Percentiles rank a stretch among this genome's conserved stretches.
phyloP scores from a whole-genome alignment of 1,284 basidiomycete species.

The Naganishia albida region DNA sequence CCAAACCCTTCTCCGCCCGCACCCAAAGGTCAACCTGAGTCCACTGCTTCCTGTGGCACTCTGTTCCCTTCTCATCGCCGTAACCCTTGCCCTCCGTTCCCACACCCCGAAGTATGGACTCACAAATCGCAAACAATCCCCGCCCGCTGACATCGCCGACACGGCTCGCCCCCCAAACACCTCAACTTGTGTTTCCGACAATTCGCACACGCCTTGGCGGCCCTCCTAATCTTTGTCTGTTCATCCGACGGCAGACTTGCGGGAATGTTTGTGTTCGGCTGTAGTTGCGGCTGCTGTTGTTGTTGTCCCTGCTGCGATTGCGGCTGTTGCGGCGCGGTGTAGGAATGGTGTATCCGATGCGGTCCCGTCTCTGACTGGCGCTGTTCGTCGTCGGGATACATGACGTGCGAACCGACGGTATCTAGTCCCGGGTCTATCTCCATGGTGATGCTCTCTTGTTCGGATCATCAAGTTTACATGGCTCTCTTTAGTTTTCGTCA shows the following conservation, averaged over 20 bases:
- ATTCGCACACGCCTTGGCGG: conserved; percentile 24
- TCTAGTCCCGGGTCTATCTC: too few relatives aligned
- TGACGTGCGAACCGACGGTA: neutral
- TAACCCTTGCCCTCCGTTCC: neutral
- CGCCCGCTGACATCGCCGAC: conserved; percentile 13
- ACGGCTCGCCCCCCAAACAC: conserved; percentile 24
- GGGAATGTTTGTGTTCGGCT: conserved; percentile 5
- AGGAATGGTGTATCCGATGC: conserved; percentile 6
- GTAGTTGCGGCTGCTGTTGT: neutral
- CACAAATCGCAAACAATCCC: conserved; percentile 22
- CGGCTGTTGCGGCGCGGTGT: neutral
- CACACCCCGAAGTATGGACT: neutral
- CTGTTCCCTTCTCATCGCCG: neutral
- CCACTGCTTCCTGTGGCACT: too few relatives aligned
- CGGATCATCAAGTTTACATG: neutral
- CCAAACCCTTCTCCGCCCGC: too few relatives aligned
- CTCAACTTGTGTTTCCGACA: conserved; percentile 27
- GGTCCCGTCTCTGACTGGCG: conserved; percentile 1
- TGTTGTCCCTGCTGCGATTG: neutral
- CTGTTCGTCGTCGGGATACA: neutral
- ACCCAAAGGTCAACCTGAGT: too few relatives aligned
- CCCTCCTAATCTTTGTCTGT: conserved; percentile 17
- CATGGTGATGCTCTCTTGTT: neutral
- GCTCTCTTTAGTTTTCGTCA: neutral
- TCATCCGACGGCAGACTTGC: conserved; percentile 4